phyloP scores from a whole-genome alignment of 2,329 filamentous ascomycete species.

The Raffaelea arxii region DNA sequence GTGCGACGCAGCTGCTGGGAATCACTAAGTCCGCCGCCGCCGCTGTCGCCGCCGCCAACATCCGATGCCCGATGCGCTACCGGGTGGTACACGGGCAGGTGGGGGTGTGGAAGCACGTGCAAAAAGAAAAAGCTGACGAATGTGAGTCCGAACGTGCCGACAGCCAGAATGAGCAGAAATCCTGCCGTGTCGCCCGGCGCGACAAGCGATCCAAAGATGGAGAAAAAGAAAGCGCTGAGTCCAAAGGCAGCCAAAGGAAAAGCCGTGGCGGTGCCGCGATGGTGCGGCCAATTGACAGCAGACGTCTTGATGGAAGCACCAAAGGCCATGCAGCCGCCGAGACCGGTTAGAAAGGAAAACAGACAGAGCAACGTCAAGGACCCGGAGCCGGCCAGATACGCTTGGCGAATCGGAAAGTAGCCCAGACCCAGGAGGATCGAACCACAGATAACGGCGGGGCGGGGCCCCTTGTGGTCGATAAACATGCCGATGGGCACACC shows the following conservation, averaged over 20 bases:
- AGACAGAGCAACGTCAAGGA: constrained; percentile 60
- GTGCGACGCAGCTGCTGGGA: constrained; percentile 31
- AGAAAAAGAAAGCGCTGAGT: constrained; percentile 93
- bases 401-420: constrained; percentile 76
- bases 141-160: constrained; percentile 68
- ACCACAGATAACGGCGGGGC: constrained; percentile 68
- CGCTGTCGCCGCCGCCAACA: constrained; percentile 14
- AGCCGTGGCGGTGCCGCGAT: constrained; percentile 87
- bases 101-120: constrained; percentile 55
- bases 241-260: constrained; percentile 91
- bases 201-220: constrained; percentile 62
- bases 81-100: constrained; percentile 40
- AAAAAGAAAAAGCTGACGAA: constrained; percentile 78
- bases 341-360: constrained; percentile 74
- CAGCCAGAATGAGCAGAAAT: constrained; percentile 70
- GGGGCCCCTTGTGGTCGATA: constrained; percentile 72
- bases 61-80: constrained; percentile 30
- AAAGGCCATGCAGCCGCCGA: constrained; percentile 89
- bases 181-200: constrained; percentile 76
- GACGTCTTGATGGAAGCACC: constrained; percentile 76
- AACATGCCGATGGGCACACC: constrained; percentile 85
- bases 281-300: constrained; percentile 82
- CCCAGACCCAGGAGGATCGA: constrained; percentile 63
- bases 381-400: constrained; percentile 59
- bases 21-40: constrained; percentile 18